Percentiles rank a stretch among this genome's conserved stretches.
Conservation (phyloP, 306 rosid species). For the Benincasa hispida region DNA sequence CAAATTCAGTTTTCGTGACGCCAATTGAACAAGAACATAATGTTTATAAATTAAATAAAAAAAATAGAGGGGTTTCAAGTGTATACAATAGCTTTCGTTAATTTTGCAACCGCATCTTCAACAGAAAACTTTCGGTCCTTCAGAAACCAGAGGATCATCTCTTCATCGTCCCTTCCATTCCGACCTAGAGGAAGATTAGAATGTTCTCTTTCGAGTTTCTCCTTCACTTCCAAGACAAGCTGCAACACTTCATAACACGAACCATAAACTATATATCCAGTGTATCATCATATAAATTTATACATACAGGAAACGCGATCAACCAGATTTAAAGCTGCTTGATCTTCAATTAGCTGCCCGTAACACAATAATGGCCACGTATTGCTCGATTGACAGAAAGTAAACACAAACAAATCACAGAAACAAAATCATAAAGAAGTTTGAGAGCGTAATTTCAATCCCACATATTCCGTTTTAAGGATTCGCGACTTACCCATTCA, state of each 20-base stretch:
- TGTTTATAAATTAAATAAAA: not conserved
- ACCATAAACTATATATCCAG: not conserved
- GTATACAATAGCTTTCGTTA: slow-evolving; percentile 75
- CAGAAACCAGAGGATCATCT: slow-evolving; percentile 88
- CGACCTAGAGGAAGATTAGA: slow-evolving; percentile 56
- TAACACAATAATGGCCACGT: not conserved
- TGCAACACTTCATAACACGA: slow-evolving; percentile 17
- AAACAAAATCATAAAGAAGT: not conserved
- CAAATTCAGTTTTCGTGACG: not conserved
- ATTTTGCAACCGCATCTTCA: slow-evolving; percentile 48
- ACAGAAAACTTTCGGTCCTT: slow-evolving; percentile 69
- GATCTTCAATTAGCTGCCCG: not conserved
- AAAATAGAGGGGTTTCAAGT: not conserved
- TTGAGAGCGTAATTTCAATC: not conserved
- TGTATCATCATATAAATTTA: not conserved
- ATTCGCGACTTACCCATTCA: too few species aligned
- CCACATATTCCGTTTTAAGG: too few species aligned
- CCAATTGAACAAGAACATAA: not conserved
- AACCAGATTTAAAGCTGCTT: not conserved
- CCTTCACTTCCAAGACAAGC: slow-evolving; percentile 75
- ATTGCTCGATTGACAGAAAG: not conserved
- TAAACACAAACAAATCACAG: not conserved
- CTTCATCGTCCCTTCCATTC: slow-evolving; percentile 97
- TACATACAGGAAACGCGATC: not conserved
- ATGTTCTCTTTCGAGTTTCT: slow-evolving; percentile 57